These are phyloP conservation scores for Mimosa pudica DNA, from an alignment of 306 rosid species.

Conservation along the genomic window DNA sequence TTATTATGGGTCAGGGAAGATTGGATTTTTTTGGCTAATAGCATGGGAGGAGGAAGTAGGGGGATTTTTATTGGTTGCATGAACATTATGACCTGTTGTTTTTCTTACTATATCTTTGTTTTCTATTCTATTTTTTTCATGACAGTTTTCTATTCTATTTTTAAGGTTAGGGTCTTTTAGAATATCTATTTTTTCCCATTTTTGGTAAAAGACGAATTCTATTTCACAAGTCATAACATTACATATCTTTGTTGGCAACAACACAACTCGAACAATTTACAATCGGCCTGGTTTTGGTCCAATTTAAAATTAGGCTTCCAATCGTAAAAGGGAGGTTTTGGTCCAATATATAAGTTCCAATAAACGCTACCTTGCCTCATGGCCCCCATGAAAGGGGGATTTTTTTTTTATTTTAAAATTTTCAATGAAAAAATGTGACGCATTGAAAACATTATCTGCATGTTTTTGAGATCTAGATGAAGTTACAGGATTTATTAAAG, in stretches of 20 bases:
- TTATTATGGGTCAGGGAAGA: background rate
- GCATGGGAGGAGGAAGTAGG: background rate
- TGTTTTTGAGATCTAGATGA: too few relatives aligned
- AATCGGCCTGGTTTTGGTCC: too few relatives aligned
- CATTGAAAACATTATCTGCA: too few relatives aligned
- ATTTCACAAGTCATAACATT: slow-evolving; percentile 13
- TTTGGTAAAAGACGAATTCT: background rate
- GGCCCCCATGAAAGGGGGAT: too few relatives aligned
- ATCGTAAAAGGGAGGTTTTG: too few relatives aligned
- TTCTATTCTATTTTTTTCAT: background rate
- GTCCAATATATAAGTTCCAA: too few relatives aligned
- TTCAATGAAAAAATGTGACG: too few relatives aligned
- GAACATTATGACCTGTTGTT: background rate
- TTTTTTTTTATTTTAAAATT: too few relatives aligned
- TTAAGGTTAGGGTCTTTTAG: background rate
- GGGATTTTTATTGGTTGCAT: background rate
- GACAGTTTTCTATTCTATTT: background rate
- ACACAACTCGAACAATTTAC: background rate
- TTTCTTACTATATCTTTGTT: background rate
- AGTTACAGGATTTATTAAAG: too few relatives aligned
- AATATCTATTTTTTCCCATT: background rate
- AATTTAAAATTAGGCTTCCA: too few relatives aligned
- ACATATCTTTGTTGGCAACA: background rate
- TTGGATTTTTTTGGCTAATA: background rate
- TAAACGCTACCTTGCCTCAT: too few relatives aligned